Base-by-base conservation (phyloP, 164 flowering plant genomes). In the Aristolochia californica region DNA sequence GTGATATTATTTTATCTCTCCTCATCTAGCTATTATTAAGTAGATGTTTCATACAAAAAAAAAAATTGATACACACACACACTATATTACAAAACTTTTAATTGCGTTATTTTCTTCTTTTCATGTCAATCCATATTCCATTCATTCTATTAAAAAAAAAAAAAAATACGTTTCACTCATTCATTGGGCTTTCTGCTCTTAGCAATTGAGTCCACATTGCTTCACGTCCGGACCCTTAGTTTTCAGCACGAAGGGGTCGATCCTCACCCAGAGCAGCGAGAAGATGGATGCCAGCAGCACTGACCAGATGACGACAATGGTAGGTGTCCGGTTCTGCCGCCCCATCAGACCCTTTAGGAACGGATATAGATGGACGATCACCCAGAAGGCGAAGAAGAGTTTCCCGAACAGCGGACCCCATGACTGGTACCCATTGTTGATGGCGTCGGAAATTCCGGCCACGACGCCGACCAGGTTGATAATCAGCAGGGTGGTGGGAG, bases 341-440 rank as follows among this genome's bases (percentile, higher is more conserved):
- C 97, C 94, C 94, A 85, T 88, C 13, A 88, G 82, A 68, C 97
- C 96, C 67, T 88, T 88, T 7, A 88, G 85, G 88, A 88, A 88
- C 16, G 95, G 91, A 43, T 87, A 83, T 57, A 87, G 83, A 74
- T 87, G 96, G 53, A 83, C 75, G 57, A 84, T 84, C 68, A 84
- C 96, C 96, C 91, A 87, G 63, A 87, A 83, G 25, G 91, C 74
- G 56, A 87, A 87, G 75, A 87, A 83, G 26, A 87, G 83, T 72
- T 87, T 87, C 20, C 91, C 91, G 45, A 88, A 81, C 11, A 85
- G 72, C 8, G 96, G 91, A 34, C 93, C 91, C 87, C 88, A 83
- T 26, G 91, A 80, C 55, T 83, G 75, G 74, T 81, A 84, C 17
- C 95, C 95, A 45, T 83, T 89, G 75, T 78, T 89, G 38, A 84